Evolutionary conservation across 768 basidiomycete genomes (phyloP).

Genomic region (Xanthoconium stramineum): DNA sequence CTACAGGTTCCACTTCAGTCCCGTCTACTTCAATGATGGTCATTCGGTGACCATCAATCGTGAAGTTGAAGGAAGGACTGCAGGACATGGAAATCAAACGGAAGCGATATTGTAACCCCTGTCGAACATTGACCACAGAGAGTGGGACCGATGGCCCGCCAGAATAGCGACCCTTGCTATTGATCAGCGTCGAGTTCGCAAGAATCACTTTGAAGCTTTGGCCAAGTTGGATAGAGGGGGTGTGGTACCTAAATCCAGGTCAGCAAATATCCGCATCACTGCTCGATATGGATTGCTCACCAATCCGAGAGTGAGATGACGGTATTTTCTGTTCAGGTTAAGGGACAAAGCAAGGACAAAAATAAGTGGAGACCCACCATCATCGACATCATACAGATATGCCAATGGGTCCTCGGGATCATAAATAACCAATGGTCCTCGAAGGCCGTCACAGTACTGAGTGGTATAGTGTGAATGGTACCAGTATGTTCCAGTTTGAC

Average conservation of each 20-base stretch:
- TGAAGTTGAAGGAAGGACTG: background rate
- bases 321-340: slow-evolving; percentile 29
- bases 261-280: background rate
- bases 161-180: background rate
- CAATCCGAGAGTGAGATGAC: slow-evolving; percentile 24
- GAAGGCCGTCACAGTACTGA: slow-evolving; percentile 7
- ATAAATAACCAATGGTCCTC: slow-evolving; percentile 24
- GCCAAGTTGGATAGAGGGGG: background rate
- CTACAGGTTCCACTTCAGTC: background rate
- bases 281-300: background rate
- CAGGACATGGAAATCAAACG: background rate
- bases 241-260: background rate
- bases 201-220: background rate
- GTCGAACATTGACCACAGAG: background rate
- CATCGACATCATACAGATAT: slow-evolving; percentile 41
- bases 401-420: slow-evolving; percentile 32
- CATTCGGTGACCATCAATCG: slow-evolving; percentile 6
- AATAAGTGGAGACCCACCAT: slow-evolving; percentile 24
- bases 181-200: background rate
- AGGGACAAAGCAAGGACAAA: background rate
- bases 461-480: slow-evolving; percentile 28
- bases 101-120: background rate
- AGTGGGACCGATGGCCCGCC: background rate
- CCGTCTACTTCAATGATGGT: slow-evolving; percentile 5
- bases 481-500: slow-evolving; percentile 39